Conservation (phyloP, 1,284 basidiomycete species). For the Marasmius fiardii region DNA sequence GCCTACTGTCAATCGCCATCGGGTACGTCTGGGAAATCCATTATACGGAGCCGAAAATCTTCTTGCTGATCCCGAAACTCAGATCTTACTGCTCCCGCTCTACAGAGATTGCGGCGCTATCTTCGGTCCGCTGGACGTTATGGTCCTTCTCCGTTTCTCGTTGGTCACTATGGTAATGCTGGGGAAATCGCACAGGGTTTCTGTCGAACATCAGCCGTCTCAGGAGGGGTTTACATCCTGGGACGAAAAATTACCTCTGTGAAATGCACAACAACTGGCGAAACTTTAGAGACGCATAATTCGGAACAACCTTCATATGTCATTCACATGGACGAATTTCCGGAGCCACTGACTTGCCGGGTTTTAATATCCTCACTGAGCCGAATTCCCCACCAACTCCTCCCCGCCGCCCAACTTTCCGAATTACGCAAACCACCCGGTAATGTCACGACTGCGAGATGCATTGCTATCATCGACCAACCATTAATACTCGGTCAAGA, state of each 20-base stretch:
- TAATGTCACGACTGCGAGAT: slow-evolving; percentile 46
- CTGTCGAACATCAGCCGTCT: slow-evolving; percentile 85
- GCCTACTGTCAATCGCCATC: slow-evolving; percentile 54
- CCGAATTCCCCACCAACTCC: slow-evolving; percentile 25
- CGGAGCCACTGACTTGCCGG: slow-evolving; percentile 45
- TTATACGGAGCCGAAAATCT: slow-evolving; percentile 5
- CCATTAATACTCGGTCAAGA: slow-evolving; percentile 34
- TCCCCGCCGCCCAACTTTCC: slow-evolving; percentile 20
- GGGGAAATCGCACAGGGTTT: slow-evolving; percentile 95
- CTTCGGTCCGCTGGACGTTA: slow-evolving; percentile 84
- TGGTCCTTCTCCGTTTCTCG: slow-evolving; percentile 86
- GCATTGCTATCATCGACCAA: slow-evolving; percentile 65
- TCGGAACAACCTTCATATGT: slow-evolving; percentile 28
- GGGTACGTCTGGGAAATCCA: slow-evolving; percentile 36
- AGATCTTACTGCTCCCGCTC: slow-evolving; percentile 66
- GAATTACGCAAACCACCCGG: slow-evolving; percentile 14
- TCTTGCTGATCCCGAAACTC: slow-evolving; percentile 2
- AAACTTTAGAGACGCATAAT: background rate
- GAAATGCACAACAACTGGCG: slow-evolving; percentile 8
- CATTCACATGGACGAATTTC: slow-evolving; percentile 59
- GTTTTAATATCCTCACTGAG: slow-evolving; percentile 41
- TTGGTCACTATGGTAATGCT: slow-evolving; percentile 92
- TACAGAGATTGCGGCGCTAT: slow-evolving; percentile 69
- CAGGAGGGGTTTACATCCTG: slow-evolving; percentile 83
- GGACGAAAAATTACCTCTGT: slow-evolving; percentile 53